A percentile compares a stretch with the other conserved stretches of the same genome.
phyloP scores from a whole-genome alignment of 2,329 filamentous ascomycete species.

The Aschersonia sp. region DNA sequence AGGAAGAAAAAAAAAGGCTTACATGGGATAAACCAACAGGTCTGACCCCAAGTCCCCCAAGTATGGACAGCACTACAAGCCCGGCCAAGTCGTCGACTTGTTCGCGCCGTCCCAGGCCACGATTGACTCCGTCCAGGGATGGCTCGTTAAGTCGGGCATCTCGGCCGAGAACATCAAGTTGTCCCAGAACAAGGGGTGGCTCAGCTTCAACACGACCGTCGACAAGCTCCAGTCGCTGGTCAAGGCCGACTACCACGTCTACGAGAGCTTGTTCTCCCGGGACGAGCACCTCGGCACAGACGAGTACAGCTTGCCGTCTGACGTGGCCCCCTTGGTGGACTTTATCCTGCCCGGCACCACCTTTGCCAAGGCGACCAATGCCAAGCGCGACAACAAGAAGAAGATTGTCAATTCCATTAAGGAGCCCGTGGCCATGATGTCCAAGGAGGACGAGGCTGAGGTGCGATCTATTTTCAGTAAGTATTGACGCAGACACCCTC shows the following conservation, averaged over 20 bases:
- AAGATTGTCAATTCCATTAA: not conserved
- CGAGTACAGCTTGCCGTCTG: conserved; percentile 23
- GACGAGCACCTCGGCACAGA: conserved; percentile 25
- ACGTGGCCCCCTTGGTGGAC: conserved; percentile 22
- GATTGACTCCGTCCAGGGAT: conserved; percentile 33
- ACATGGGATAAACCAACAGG: not conserved
- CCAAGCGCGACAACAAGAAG: not conserved
- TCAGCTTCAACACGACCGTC: conserved; percentile 38
- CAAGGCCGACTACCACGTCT: conserved; percentile 36
- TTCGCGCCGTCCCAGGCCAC: conserved; percentile 28
- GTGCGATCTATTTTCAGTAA: not conserved
- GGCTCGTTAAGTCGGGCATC: conserved; percentile 40
- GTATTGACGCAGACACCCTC: not conserved
- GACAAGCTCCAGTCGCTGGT: conserved; percentile 38
- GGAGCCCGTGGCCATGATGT: not conserved
- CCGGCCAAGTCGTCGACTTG: conserved; percentile 24
- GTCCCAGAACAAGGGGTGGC: conserved; percentile 36
- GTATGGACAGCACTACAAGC: conserved; percentile 32
- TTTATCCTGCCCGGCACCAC: conserved; percentile 24
- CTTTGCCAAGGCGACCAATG: not conserved
- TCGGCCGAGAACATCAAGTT: conserved; percentile 28
- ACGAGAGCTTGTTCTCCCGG: conserved; percentile 21
- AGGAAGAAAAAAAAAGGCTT: no score
- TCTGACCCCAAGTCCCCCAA: conserved; percentile 26
- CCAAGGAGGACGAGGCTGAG: not conserved